Conservation (phyloP, 1,139 yeast species). For the Candida sp. region DNA sequence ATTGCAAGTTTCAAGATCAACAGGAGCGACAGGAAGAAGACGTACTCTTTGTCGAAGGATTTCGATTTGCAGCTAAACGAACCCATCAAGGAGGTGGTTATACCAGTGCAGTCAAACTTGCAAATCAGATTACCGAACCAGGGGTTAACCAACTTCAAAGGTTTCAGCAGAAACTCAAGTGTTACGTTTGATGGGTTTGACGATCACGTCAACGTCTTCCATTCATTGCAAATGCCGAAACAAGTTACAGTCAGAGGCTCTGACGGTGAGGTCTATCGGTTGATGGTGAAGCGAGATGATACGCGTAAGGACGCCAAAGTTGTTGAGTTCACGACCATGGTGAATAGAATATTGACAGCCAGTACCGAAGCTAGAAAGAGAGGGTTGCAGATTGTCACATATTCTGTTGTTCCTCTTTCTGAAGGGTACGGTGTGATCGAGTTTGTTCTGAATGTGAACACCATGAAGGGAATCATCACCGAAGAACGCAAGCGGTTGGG, state of each 20-base stretch:
- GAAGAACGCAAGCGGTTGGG: conserved; percentile 47
- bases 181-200: conserved; percentile 63
- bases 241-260: conserved; percentile 79
- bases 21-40: conserved; percentile 29
- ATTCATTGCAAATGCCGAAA: conserved; percentile 88
- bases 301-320: conserved; percentile 94
- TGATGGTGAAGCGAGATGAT: conserved; percentile 91
- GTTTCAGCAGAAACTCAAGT: conserved; percentile 58
- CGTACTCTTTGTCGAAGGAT: conserved; percentile 43
- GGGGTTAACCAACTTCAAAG: conserved; percentile 46
- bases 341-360: conserved; percentile 70
- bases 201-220: conserved; percentile 67
- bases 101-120: conserved; percentile 81
- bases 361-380: conserved; percentile 79
- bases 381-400: conserved; percentile 72
- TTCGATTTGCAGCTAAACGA: conserved; percentile 52
- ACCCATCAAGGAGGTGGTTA: conserved; percentile 69
- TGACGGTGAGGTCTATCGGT: conserved; percentile 70
- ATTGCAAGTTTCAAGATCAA: conserved; percentile 40
- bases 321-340: conserved; percentile 90
- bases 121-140: conserved; percentile 66
- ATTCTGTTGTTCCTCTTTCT: conserved; percentile 88
- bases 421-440: conserved; percentile 93
- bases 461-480: conserved; percentile 73
- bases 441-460: conserved; percentile 86